phyloP scores from a whole-genome alignment of 331 rosid genomes.

The Cucumis variabilis region DNA sequence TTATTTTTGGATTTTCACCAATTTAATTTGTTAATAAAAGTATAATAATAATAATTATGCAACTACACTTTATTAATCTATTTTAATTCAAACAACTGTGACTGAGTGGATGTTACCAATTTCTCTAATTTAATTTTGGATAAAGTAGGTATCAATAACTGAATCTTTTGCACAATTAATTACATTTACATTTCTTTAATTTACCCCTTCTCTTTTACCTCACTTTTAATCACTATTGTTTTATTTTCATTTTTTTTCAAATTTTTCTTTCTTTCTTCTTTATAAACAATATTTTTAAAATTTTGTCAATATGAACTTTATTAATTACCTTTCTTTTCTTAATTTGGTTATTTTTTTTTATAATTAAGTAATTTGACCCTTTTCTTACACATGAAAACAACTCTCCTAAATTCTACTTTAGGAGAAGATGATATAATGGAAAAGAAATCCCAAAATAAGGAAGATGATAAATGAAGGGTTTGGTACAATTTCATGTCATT shows the following conservation, averaged over 20 bases:
- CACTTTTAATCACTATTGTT: background rate
- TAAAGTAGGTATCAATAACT: background rate
- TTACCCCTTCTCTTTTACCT: background rate
- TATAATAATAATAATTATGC: background rate
- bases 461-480: constrained; percentile 34
- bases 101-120: background rate
- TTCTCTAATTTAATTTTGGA: background rate
- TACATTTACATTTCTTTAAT: background rate
- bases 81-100: background rate
- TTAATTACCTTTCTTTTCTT: too few relatives aligned
- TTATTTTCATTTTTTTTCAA: background rate
- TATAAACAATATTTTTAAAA: too few relatives aligned
- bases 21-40: constrained; percentile 9
- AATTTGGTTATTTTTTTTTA: too few relatives aligned
- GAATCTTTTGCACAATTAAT: background rate
- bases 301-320: too few relatives aligned
- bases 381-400: too few relatives aligned
- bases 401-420: too few relatives aligned
- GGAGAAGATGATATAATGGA: too few relatives aligned
- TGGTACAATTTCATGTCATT: constrained; percentile 58
- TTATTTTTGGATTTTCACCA: background rate
- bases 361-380: too few relatives aligned
- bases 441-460: background rate
- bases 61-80: background rate
- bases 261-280: too few relatives aligned